phyloP scores from a whole-genome alignment of 768 basidiomycete genomes.

The Cyclocybe aegerita region DNA sequence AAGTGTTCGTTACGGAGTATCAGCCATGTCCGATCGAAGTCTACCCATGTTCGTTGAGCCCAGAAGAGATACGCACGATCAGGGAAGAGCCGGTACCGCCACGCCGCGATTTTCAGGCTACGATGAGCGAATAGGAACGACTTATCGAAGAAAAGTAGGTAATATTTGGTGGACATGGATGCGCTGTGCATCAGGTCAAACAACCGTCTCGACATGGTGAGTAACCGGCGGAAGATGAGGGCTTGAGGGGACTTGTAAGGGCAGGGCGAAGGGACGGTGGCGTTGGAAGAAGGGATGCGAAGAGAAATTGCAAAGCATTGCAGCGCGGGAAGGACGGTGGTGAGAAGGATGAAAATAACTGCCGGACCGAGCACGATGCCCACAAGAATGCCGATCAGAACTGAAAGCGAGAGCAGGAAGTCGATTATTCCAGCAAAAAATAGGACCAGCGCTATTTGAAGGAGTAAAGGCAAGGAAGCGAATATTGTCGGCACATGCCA shows the following conservation, averaged over 20 bases:
- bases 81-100: slow-evolving; percentile 15
- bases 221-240: background rate
- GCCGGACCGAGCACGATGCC: too few relatives aligned
- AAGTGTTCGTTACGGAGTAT: slow-evolving; percentile 17
- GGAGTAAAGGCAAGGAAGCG: slow-evolving; percentile 12
- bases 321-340: slow-evolving; percentile 1
- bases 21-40: slow-evolving; percentile 17
- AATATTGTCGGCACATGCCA: slow-evolving; percentile 18
- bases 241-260: slow-evolving; percentile 6
- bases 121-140: too few relatives aligned
- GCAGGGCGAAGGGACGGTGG: background rate
- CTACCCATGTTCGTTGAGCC: slow-evolving; percentile 12
- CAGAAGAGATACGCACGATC: slow-evolving; percentile 16
- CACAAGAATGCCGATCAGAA: too few relatives aligned
- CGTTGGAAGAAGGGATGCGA: background rate
- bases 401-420: too few relatives aligned
- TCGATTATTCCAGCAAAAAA: background rate
- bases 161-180: too few relatives aligned
- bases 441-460: slow-evolving; percentile 4
- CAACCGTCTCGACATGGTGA: background rate
- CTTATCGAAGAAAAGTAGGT: too few relatives aligned
- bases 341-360: background rate
- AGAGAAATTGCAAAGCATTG: background rate
- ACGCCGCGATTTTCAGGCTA: background rate
- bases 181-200: too few relatives aligned